Conservation (phyloP, 176 grass and related monocot species). For the Phyllostachys edulis region DNA sequence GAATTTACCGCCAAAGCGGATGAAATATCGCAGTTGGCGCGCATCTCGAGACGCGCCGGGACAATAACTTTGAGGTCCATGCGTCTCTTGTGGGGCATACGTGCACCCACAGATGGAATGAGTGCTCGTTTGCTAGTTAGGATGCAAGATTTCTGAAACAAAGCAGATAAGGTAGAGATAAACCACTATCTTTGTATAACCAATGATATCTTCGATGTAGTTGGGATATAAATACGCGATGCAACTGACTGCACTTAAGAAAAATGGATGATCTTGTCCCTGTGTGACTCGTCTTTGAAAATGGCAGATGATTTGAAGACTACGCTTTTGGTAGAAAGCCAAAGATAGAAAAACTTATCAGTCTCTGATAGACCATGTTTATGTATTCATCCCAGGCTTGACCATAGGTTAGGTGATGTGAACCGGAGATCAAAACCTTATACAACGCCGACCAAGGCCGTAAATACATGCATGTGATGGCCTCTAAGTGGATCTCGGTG, state of each 20-base stretch:
- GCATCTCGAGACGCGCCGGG: slow-evolving; percentile 26
- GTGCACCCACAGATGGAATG: background rate
- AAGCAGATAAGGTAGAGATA: background rate
- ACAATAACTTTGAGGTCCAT: slow-evolving; percentile 34
- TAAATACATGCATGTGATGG: slow-evolving; percentile 40
- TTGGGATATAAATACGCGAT: slow-evolving; percentile 4
- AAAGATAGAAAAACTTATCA: slow-evolving; percentile 37
- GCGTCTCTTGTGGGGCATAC: slow-evolving; percentile 16
- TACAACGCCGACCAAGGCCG: slow-evolving; percentile 37
- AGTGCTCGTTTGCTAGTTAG: background rate
- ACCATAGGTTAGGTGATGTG: slow-evolving; percentile 32
- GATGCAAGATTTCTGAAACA: background rate
- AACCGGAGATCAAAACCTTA: slow-evolving; percentile 4
- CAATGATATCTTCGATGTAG: background rate
- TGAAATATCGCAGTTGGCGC: slow-evolving; percentile 25
- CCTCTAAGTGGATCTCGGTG: slow-evolving; percentile 1
- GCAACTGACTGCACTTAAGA: background rate
- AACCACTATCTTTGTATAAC: background rate
- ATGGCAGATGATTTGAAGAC: background rate
- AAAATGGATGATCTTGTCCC: slow-evolving; percentile 20
- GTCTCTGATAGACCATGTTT: slow-evolving; percentile 3
- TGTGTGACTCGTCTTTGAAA: slow-evolving; percentile 11
- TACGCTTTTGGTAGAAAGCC: slow-evolving; percentile 5
- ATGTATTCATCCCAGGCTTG: slow-evolving; percentile 56
- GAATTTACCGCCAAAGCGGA: slow-evolving; percentile 45